phyloP scores from a whole-genome alignment of 495 filamentous ascomycete genomes.

The Sphaerosporella brunnea region DNA sequence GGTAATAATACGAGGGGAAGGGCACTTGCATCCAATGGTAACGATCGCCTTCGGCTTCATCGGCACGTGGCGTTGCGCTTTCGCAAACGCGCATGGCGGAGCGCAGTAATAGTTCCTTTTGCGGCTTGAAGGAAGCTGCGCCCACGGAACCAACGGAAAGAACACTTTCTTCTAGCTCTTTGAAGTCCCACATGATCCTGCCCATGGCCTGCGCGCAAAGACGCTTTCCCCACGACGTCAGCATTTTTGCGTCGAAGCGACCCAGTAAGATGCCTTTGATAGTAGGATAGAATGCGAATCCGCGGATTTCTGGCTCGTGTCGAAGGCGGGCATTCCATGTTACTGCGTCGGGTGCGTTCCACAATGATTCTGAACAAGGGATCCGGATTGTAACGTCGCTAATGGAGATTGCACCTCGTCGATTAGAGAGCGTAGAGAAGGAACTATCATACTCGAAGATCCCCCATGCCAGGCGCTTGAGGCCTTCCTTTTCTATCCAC shows the following conservation, averaged over 20 bases:
- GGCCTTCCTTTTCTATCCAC: conserved; percentile 23
- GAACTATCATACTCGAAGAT: conserved; percentile 28
- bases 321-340: conserved; percentile 22
- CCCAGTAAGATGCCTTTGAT: conserved; percentile 22
- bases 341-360: conserved; percentile 24
- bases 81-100: conserved; percentile 20
- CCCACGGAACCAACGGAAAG: neutral
- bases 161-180: conserved; percentile 26
- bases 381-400: conserved; percentile 25
- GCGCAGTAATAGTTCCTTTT: conserved; percentile 20
- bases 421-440: conserved; percentile 26
- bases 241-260: conserved; percentile 13
- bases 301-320: conserved; percentile 8
- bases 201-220: conserved; percentile 26
- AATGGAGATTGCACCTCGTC: conserved; percentile 26
- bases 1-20: too few relatives aligned
- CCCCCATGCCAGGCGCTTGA: conserved; percentile 25
- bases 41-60: conserved; percentile 19
- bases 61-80: conserved; percentile 11
- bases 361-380: conserved; percentile 24
- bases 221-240: conserved; percentile 25
- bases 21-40: conserved; percentile 22
- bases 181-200: conserved; percentile 27
- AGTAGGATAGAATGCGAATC: conserved; percentile 21
- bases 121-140: conserved; percentile 13